phyloP scores from a whole-genome alignment of 2,329 filamentous ascomycete genomes.

The Trichoderma brevicompactum region DNA sequence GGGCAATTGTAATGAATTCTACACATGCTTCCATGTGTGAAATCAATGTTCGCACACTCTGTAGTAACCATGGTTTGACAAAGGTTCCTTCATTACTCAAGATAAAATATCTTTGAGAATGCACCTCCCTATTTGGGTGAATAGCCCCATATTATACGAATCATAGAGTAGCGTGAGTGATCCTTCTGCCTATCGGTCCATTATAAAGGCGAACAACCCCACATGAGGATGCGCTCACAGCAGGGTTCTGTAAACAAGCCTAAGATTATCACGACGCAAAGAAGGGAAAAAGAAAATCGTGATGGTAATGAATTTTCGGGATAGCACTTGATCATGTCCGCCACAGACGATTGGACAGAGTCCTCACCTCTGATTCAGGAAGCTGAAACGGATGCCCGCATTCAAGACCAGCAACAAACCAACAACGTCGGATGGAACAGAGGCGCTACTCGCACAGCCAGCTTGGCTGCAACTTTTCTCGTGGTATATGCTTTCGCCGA shows the following conservation, averaged over 20 bases:
- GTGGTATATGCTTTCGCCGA: slow-evolving; percentile 22
- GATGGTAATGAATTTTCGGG: neutral
- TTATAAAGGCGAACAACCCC: neutral
- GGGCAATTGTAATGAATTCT: too few relatives aligned
- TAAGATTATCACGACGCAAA: neutral
- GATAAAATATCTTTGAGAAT: neutral
- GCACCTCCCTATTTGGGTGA: slow-evolving; percentile 4
- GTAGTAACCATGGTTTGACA: neutral
- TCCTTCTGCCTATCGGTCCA: neutral
- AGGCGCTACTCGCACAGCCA: neutral
- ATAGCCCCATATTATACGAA: neutral
- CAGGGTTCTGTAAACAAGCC: neutral
- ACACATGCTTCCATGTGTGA: neutral
- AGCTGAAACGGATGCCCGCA: neutral
- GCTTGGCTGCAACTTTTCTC: slow-evolving; percentile 11
- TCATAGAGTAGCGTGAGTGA: neutral
- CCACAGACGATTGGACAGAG: neutral
- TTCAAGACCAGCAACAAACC: neutral
- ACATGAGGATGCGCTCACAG: neutral
- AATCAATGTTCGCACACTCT: neutral
- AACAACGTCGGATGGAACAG: neutral
- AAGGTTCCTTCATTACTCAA: slow-evolving; percentile 7
- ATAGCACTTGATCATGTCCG: neutral
- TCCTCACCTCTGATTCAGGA: neutral
- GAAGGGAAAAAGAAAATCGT: neutral